These are phyloP conservation scores for Naematelia encephala DNA, from an alignment of 768 basidiomycete genomes.

Conservation along the genomic window DNA sequence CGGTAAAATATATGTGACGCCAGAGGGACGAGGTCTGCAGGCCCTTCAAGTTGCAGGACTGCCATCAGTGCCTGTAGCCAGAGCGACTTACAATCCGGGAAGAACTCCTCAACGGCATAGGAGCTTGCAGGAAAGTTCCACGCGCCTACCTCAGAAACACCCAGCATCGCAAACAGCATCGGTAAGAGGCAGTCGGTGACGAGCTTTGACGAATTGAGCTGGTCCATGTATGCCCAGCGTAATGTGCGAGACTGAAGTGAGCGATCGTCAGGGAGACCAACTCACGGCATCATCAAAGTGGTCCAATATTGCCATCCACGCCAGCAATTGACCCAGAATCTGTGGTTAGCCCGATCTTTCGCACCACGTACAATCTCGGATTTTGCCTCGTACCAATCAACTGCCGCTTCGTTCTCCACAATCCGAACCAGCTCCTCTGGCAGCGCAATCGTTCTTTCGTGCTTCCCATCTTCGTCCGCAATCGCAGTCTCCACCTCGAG, in stretches of 20 bases:
- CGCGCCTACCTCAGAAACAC: slow-evolving; percentile 62
- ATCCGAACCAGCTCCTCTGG: slow-evolving; percentile 67
- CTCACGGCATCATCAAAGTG: slow-evolving; percentile 77
- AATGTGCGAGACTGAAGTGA: slow-evolving; percentile 74
- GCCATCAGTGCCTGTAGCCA: slow-evolving; percentile 6
- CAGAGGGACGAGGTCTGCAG: slow-evolving; percentile 54
- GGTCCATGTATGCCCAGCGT: slow-evolving; percentile 77
- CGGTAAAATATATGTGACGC: slow-evolving; percentile 88
- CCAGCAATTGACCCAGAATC: slow-evolving; percentile 57
- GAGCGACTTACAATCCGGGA: slow-evolving; percentile 55
- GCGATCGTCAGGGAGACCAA: slow-evolving; percentile 17
- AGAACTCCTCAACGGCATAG: slow-evolving; percentile 82
- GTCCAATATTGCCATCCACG: slow-evolving; percentile 87
- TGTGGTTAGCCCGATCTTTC: slow-evolving; percentile 1
- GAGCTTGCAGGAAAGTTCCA: slow-evolving; percentile 73
- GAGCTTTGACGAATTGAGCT: slow-evolving; percentile 69
- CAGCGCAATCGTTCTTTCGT: slow-evolving; percentile 55
- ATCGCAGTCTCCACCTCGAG: slow-evolving; percentile 66
- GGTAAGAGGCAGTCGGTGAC: slow-evolving; percentile 68
- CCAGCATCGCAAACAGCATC: slow-evolving; percentile 63
- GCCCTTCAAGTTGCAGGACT: slow-evolving; percentile 46
- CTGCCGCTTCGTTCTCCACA: slow-evolving; percentile 53
- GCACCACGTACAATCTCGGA: slow-evolving; percentile 10
- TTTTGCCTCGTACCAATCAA: slow-evolving; percentile 28
- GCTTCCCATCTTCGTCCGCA: slow-evolving; percentile 62